Evolutionary conservation across 805 yeast genomes (phyloP).

Genomic region (Kazachstania taianensis): DNA sequence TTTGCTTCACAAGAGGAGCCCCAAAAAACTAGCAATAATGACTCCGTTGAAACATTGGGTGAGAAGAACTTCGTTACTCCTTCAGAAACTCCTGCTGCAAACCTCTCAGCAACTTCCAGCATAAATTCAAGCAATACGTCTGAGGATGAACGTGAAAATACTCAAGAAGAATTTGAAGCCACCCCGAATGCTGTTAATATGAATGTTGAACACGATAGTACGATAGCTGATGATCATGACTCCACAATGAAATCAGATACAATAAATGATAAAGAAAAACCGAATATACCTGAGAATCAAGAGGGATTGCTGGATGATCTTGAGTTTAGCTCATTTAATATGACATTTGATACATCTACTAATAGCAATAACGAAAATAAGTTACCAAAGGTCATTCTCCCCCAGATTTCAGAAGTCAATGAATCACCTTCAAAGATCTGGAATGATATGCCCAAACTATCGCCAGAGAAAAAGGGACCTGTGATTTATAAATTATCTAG

Average conservation of each 20-base stretch:
- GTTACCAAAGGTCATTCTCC: too few species aligned
- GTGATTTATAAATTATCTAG: constrained; percentile 6
- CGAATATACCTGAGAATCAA: not conserved
- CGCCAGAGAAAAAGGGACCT: constrained; percentile 6
- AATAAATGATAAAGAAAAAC: not conserved
- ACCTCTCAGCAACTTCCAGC: not conserved
- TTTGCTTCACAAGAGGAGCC: constrained; percentile 20
- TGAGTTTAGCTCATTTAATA: constrained; percentile 27
- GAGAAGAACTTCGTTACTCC: constrained; percentile 1
- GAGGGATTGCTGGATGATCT: constrained; percentile 18
- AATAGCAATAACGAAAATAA: not conserved
- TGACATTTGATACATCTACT: constrained; percentile 20
- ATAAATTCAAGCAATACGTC: not conserved
- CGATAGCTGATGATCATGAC: not conserved
- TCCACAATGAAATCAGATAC: not conserved
- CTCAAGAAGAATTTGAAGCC: not conserved
- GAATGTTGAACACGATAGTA: not conserved
- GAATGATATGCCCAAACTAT: not conserved
- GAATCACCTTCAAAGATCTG: not conserved
- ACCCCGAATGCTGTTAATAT: not conserved
- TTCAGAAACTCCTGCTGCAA: constrained; percentile 1
- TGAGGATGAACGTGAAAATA: not conserved
- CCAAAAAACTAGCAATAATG: constrained; percentile 2
- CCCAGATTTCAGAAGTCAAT: not conserved
- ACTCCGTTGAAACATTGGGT: not conserved